These are phyloP conservation scores for Colletotrichum trifolii DNA, from an alignment of 2,329 filamentous ascomycete species.

Conservation along the genomic window DNA sequence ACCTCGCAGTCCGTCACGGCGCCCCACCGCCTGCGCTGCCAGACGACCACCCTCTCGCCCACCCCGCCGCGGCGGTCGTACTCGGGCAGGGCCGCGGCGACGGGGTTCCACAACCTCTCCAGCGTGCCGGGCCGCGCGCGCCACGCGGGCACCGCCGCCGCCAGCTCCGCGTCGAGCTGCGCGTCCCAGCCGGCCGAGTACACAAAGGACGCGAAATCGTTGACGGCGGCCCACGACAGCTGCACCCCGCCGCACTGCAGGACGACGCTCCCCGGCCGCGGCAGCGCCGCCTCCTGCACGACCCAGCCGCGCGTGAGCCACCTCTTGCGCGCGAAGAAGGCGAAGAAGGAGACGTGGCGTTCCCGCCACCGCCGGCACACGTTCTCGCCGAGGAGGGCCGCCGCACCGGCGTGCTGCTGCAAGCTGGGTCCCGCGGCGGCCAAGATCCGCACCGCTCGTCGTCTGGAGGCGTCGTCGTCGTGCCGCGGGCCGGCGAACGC, in stretches of 20 bases:
- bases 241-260: conserved; percentile 7
- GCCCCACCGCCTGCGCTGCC: conserved; percentile 22
- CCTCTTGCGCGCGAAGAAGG: conserved; percentile 34
- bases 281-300: conserved; percentile 38
- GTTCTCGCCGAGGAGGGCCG: not conserved
- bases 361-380: conserved; percentile 15
- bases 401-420: not conserved
- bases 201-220: conserved; percentile 1
- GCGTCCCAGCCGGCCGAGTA: conserved; percentile 2
- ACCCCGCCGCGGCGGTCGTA: not conserved
- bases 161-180: not conserved
- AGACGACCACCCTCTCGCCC: not conserved
- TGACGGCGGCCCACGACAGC: conserved; percentile 18
- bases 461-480: too few species aligned
- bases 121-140: not conserved
- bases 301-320: conserved; percentile 40
- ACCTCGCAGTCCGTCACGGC: conserved; percentile 13
- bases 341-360: conserved; percentile 13
- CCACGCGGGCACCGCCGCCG: not conserved
- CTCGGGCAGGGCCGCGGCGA: not conserved
- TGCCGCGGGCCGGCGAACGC: too few species aligned
- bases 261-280: conserved; percentile 16
- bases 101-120: conserved; percentile 17
- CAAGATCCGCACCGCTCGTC: not conserved
- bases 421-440: conserved; percentile 7